Evolutionary conservation across 1,139 yeast genomes (phyloP), one percentile per base, ranked within the genome.

Genomic region (Suhomyces terraborum): DNA sequence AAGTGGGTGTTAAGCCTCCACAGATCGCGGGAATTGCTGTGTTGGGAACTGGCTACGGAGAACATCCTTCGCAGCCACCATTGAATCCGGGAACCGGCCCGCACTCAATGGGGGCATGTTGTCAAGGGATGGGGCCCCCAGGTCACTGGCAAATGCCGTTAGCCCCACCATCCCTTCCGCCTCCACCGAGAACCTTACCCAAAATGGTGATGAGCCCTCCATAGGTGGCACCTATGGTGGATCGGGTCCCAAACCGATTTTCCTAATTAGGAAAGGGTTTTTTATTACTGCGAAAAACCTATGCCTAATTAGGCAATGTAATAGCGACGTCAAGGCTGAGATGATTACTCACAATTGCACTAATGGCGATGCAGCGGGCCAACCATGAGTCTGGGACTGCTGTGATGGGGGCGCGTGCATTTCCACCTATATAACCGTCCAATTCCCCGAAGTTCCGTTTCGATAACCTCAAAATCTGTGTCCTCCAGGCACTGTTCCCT

Each of bases 261-360:
- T 26, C 61, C 60, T 45, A 46, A 49, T 51, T 46, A 43, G 59
- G 61, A 29, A 56, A 21, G 34, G 17, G 28, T 20, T 7, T 40
- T 35, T 35, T 30, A n/a, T 43, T 38, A 45, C 41, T 24, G 27
- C 27, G 27, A 41, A 37, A 36, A 27, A 20, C 24, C 18, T 19
- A 43, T 44, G 48, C 62, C 59, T 48, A 48, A 50, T 51, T 50
- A 51, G 62, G 62, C 47, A 57, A 48, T 39, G 47, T 42, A 29
- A 42, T 43, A 18, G 35, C 20, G 20, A 37, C 27, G 37, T 38
- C 41, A 38, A 41, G 23, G 30, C 41, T 26, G 20, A n/a, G n/a
- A 21, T 22, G 21, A 35, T 25, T 29, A 19, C 38, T 32, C 24
- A 29, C 32, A 30, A 36, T 33, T 24, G 36, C 17, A 21, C 24